These are phyloP conservation scores for Syncephalastrum sp. DNA, from an alignment of 371 early-diverging fungal genomes.

Conservation along the genomic window DNA sequence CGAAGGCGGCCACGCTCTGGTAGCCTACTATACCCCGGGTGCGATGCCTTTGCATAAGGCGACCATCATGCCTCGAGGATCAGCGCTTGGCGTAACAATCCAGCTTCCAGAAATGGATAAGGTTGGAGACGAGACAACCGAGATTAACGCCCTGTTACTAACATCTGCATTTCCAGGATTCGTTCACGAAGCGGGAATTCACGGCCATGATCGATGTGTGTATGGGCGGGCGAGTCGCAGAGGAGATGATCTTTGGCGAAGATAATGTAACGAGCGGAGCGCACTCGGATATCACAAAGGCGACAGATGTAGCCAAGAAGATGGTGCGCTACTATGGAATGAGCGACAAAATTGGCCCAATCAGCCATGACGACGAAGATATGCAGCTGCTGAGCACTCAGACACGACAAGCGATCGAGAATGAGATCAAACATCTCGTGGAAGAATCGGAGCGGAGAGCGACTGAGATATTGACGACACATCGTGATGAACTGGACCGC, in stretches of 20 bases:
- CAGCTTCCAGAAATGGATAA: conserved; percentile 92
- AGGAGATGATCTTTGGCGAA: conserved; percentile 86
- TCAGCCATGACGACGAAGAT: conserved; percentile 60
- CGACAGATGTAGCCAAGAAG: conserved; percentile 80
- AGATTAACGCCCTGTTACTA: not conserved
- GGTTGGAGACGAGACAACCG: conserved; percentile 9
- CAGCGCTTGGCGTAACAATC: conserved; percentile 84
- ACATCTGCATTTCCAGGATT: conserved; percentile 33
- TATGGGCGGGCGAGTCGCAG: conserved; percentile 94
- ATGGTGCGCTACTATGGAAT: conserved; percentile 92
- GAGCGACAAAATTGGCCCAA: conserved; percentile 78
- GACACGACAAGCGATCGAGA: conserved; percentile 77
- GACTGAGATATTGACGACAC: conserved; percentile 57
- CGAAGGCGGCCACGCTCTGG: conserved; percentile 95
- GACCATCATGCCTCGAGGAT: conserved; percentile 93
- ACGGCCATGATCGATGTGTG: conserved; percentile 87
- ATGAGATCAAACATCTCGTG: conserved; percentile 72
- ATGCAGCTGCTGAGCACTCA: conserved; percentile 61
- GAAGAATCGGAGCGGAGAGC: conserved; percentile 63
- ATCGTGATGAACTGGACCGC: conserved; percentile 78
- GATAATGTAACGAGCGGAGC: conserved; percentile 93
- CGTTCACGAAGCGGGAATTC: conserved; percentile 75
- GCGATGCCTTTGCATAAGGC: conserved; percentile 95
- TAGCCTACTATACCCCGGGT: conserved; percentile 87
- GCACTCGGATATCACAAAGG: conserved; percentile 83